Conservation (phyloP, 208 protist genomes). For the Leishmania arabica region DNA sequence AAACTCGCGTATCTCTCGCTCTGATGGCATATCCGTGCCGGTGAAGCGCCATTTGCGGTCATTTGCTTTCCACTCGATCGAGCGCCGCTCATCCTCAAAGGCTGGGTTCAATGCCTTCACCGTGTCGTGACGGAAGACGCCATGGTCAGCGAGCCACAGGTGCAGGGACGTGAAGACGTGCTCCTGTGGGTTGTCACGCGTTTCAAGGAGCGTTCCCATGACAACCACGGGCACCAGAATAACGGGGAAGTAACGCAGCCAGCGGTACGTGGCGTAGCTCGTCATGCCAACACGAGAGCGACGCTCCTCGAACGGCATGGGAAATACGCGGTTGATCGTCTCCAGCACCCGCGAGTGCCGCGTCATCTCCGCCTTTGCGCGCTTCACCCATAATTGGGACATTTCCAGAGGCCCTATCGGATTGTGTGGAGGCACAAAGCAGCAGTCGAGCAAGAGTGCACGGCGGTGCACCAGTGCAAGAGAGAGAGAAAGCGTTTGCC, state of each 20-base stretch:
- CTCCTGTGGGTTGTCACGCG: constrained; percentile 85
- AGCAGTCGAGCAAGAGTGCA: background rate
- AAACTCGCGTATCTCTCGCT: constrained; percentile 81
- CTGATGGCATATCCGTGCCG: constrained; percentile 77
- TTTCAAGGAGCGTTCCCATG: constrained; percentile 68
- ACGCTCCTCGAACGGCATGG: constrained; percentile 87
- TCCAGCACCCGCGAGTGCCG: constrained; percentile 81
- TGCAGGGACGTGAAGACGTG: constrained; percentile 87
- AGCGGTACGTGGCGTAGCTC: constrained; percentile 84
- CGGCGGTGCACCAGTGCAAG: background rate
- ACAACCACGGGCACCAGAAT: constrained; percentile 70
- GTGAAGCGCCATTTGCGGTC: constrained; percentile 89
- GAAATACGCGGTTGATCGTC: constrained; percentile 85
- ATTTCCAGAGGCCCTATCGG: constrained; percentile 27
- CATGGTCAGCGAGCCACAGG: constrained; percentile 88
- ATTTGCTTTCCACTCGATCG: constrained; percentile 86
- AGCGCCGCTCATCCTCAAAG: constrained; percentile 83
- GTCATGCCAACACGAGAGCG: constrained; percentile 83
- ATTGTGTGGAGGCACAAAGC: background rate
- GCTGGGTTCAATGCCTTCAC: constrained; percentile 88
- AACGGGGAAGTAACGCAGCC: constrained; percentile 81
- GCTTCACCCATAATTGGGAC: constrained; percentile 91
- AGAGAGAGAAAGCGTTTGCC: background rate
- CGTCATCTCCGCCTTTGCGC: constrained; percentile 83
- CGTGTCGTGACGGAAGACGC: constrained; percentile 87